A percentile compares a stretch with the other conserved stretches of the same genome.
Evolutionary conservation across 805 yeast genomes (phyloP).

Genomic region (Teunomyces pallodes): DNA sequence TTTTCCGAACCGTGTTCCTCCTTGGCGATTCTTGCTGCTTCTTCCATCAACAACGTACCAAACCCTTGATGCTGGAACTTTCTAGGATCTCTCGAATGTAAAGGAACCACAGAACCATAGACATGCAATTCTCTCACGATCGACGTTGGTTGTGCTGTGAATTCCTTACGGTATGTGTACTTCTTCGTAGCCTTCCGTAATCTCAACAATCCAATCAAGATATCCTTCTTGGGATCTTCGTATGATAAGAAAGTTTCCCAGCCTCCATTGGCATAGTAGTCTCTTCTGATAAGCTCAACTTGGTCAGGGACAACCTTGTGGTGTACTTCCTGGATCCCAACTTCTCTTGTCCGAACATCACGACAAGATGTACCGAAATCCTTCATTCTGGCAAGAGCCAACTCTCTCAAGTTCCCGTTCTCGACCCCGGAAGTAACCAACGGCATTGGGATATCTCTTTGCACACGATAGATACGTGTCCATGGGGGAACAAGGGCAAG

Average conservation of each 20-base stretch:
- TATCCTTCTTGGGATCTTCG: conserved; percentile 96
- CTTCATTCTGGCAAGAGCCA: conserved; percentile 95
- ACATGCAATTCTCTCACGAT: conserved; percentile 97
- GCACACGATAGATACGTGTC: conserved; percentile 98
- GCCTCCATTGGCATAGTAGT: conserved; percentile 95
- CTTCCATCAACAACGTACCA: conserved; percentile 96
- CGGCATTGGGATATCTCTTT: conserved; percentile 99
- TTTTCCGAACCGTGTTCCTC: conserved; percentile 93
- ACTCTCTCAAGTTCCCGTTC: conserved; percentile 92
- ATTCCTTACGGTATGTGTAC: conserved; percentile 87
- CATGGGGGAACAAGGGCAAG: conserved; percentile 97
- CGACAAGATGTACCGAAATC: conserved; percentile 96
- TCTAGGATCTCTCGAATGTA: conserved; percentile 94
- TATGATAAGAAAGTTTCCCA: conserved; percentile 97
- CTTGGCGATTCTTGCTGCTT: conserved; percentile 91
- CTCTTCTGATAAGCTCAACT: conserved; percentile 91
- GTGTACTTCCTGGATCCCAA: conserved; percentile 97
- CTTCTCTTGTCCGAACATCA: conserved; percentile 96
- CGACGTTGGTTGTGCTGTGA: conserved; percentile 79
- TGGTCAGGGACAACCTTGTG: conserved; percentile 96
- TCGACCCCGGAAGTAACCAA: conserved; percentile 96
- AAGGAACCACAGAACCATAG: conserved; percentile 94
- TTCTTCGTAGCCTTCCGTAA: conserved; percentile 85
- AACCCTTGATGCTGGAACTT: conserved; percentile 99
- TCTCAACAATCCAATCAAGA: conserved; percentile 85